Evolutionary conservation across 495 filamentous ascomycete species (phyloP), one percentile per base, ranked within the genome.

Genomic region (Aspergillus avenaceus): DNA sequence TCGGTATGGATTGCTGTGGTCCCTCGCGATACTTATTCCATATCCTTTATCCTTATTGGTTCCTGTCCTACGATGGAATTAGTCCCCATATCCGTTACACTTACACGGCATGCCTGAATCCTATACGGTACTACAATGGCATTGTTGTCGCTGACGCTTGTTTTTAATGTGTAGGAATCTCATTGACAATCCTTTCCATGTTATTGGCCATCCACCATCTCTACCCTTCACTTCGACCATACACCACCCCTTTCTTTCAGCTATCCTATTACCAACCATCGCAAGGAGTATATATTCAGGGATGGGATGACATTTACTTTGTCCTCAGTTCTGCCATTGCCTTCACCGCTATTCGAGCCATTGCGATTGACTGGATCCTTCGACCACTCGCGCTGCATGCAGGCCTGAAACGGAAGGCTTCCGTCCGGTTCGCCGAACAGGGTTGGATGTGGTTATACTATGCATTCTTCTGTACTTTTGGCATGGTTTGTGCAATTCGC

Each of bases 381-480:
- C 79, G 79, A 34, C 92, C 93, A 16, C 64, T 91, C 16, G 91
- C 86, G 23, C 79, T 79, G 32, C 63, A 71, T 12, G 74, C 74
- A 44, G 91, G 91, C 12, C 72, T 97, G 53, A 76, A 78, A 51
- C 75, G 73, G 55, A 96, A 95, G 69, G 85, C 79, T 7, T 67
- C 84, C 19, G 76, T 87, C 19, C 79, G 95, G 32, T 88, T 97
- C 67, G 87, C 90, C 41, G 93, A 98, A 66, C 93, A 98, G 71
- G 90, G 84, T 43, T 98, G 91, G 88, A 74, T 95, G 61, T 63
- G 88, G 22, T 58, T 91, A 27, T 97, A 97, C 71, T 87, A 89
- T 63, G 64, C 63, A 22, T 70, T 83, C 45, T 90, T 90, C 64
- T 97, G 90, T 84, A 69, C 81, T 4, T 68, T 92, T 47, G 93